Conservation (phyloP, 169 alveolate species). For the Theileria parva region DNA sequence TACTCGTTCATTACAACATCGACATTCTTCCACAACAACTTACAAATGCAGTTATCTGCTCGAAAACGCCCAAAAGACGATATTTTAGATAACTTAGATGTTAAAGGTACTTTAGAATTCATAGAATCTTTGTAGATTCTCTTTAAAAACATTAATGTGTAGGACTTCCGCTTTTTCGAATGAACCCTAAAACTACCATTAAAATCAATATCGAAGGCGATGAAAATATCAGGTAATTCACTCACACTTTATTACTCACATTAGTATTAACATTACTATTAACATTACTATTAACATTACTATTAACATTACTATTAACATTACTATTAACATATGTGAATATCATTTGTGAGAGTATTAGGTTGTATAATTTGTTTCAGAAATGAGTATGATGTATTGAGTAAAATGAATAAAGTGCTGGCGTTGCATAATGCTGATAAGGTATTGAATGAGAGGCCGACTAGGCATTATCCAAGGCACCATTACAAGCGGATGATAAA, state of each 20-base stretch:
- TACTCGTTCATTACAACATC: slow-evolving; percentile 1
- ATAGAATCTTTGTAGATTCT: not conserved
- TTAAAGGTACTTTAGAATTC: not conserved
- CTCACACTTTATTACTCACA: not conserved
- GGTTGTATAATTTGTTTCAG: slow-evolving; percentile 7
- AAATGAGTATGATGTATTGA: slow-evolving; percentile 17
- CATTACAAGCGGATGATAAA: slow-evolving; percentile 49
- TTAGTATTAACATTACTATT: no score
- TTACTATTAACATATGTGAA: not conserved
- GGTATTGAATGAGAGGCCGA: slow-evolving; percentile 31
- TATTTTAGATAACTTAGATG: not conserved
- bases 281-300: no score
- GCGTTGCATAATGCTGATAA: slow-evolving; percentile 13
- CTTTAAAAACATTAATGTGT: slow-evolving; percentile 5
- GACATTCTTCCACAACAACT: not conserved
- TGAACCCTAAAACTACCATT: not conserved
- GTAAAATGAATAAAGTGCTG: slow-evolving; percentile 33
- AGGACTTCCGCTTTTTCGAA: slow-evolving; percentile 12
- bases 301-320: no score
- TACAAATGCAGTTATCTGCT: not conserved
- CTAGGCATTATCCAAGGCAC: slow-evolving; percentile 63
- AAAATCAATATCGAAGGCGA: not conserved
- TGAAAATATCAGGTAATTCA: not conserved
- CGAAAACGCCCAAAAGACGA: not conserved
- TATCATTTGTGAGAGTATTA: not conserved